phyloP scores from a whole-genome alignment of 164 flowering plant genomes.

The Magnolia sinica region DNA sequence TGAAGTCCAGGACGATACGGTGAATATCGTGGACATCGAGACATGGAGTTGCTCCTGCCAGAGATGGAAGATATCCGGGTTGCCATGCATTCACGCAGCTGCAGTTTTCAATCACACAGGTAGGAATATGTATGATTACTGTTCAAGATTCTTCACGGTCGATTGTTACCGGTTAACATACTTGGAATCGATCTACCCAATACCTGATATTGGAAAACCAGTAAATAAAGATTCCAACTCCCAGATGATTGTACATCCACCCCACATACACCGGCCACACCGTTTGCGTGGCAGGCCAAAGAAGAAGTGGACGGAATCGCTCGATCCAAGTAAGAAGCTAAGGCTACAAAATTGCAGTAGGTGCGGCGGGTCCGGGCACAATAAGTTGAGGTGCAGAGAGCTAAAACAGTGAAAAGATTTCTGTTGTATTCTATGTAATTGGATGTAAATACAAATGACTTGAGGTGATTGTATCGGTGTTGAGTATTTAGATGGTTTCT shows the following conservation, averaged over 20 bases:
- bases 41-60: slow-evolving; percentile 62
- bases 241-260: slow-evolving; percentile 30
- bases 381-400: slow-evolving; percentile 18
- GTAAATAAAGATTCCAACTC: slow-evolving; percentile 22
- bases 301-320: slow-evolving; percentile 15
- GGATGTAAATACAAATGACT: too few species aligned
- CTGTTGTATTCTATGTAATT: too few species aligned
- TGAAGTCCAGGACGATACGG: slow-evolving; percentile 50
- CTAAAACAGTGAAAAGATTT: neutral
- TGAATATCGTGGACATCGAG: slow-evolving; percentile 53
- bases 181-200: slow-evolving; percentile 65
- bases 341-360: slow-evolving; percentile 27
- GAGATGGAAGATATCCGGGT: slow-evolving; percentile 60
- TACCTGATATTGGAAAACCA: slow-evolving; percentile 47
- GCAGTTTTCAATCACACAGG: slow-evolving; percentile 52
- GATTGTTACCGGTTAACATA: slow-evolving; percentile 54
- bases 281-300: slow-evolving; percentile 12
- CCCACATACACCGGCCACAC: slow-evolving; percentile 4
- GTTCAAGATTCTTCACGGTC: slow-evolving; percentile 53
- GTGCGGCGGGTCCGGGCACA: slow-evolving; percentile 30
- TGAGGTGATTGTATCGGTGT: too few species aligned
- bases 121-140: slow-evolving; percentile 53
- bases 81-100: slow-evolving; percentile 78
- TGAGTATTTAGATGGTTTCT: too few species aligned
- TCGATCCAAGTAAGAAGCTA: slow-evolving; percentile 6